Conservation (phyloP, 2,329 filamentous ascomycete genomes). For the Aspergillus sp. region DNA sequence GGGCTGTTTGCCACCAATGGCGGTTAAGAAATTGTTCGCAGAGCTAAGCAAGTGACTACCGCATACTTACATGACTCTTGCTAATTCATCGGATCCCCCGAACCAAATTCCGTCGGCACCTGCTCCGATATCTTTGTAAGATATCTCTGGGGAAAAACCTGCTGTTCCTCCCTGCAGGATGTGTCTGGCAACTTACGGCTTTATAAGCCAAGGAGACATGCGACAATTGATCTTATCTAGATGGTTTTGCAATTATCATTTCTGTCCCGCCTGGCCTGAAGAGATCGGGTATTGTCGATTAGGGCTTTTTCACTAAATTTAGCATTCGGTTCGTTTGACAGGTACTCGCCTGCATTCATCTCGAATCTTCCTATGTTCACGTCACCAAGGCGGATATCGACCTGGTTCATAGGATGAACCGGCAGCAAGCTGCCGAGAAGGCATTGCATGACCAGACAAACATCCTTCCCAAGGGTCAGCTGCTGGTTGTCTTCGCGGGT, state of each 20-base stretch:
- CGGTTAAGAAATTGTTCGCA: too few species aligned
- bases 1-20: too few species aligned
- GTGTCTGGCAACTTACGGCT: neutral
- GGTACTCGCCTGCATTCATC: neutral
- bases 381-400: neutral
- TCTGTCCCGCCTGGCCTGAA: neutral
- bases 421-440: slow-evolving; percentile 43
- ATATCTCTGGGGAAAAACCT: neutral
- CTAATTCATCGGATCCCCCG: neutral
- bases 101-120: neutral
- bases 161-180: neutral
- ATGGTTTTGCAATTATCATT: neutral
- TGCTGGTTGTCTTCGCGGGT: slow-evolving; percentile 50
- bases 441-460: slow-evolving; percentile 58
- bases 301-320: neutral
- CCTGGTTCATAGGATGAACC: slow-evolving; percentile 24
- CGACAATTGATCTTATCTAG: neutral
- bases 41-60: too few species aligned
- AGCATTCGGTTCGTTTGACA: neutral
- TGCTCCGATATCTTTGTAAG: neutral
- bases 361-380: neutral
- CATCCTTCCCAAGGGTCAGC: slow-evolving; percentile 52
- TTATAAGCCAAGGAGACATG: neutral
- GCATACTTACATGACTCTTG: too few species aligned
- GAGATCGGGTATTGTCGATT: too few species aligned